phyloP scores from a whole-genome alignment of 192 early-diverging fungal genomes.

The Coemansia sp. region DNA sequence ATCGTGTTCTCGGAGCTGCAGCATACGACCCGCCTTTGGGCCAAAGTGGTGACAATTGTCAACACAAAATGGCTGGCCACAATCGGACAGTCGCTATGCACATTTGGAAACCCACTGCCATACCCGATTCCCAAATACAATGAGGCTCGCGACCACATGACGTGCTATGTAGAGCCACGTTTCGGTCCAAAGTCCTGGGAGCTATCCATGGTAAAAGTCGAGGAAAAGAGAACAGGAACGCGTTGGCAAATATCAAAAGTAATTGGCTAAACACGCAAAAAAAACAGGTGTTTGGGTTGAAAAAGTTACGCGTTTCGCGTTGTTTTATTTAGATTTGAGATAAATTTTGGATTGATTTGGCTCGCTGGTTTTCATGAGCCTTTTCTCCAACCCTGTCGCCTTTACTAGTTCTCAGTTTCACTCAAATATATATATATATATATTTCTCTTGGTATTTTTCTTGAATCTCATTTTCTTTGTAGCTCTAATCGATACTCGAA shows the following conservation, averaged over 20 bases:
- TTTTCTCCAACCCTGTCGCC: background rate
- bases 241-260: slow-evolving; percentile 63
- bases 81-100: slow-evolving; percentile 71
- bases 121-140: slow-evolving; percentile 75
- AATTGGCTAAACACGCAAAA: slow-evolving; percentile 26
- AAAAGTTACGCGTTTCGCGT: background rate
- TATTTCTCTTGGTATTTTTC: background rate
- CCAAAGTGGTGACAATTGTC: slow-evolving; percentile 76
- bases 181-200: slow-evolving; percentile 74
- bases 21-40: slow-evolving; percentile 60
- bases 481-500: background rate
- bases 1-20: slow-evolving; percentile 73
- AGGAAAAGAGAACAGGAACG: slow-evolving; percentile 61
- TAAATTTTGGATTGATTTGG: background rate
- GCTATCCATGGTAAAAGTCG: slow-evolving; percentile 65
- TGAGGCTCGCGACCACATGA: slow-evolving; percentile 58
- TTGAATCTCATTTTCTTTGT: background rate
- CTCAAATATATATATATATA: background rate
- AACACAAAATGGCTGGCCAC: slow-evolving; percentile 80
- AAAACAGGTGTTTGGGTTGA: background rate
- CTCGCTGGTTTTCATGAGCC: background rate
- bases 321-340: background rate
- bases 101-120: slow-evolving; percentile 71
- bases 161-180: slow-evolving; percentile 62
- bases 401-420: background rate